Evolutionary conservation across 169 alveolate species (phyloP).

Genomic region (Babesia gibsoni): DNA sequence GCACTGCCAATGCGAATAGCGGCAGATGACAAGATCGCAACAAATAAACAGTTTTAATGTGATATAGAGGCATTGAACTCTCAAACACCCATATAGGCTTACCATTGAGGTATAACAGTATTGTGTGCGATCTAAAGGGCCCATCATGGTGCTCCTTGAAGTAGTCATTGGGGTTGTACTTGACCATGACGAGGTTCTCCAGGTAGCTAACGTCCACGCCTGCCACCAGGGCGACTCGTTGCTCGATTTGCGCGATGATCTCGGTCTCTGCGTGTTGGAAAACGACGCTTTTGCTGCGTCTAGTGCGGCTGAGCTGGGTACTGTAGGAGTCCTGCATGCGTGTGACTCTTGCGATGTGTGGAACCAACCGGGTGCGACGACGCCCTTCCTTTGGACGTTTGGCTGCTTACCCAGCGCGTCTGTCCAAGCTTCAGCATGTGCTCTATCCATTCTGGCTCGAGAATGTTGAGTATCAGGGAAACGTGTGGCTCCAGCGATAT

Average conservation of each 20-base stretch:
- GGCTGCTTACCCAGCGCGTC: constrained; percentile 53
- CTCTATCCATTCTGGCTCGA: constrained; percentile 49
- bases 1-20: no score
- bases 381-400: constrained; percentile 52
- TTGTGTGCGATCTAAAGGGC: constrained; percentile 69
- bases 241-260: constrained; percentile 42
- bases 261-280: constrained; percentile 52
- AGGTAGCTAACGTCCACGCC: constrained; percentile 53
- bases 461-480: constrained; percentile 45
- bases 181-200: constrained; percentile 76
- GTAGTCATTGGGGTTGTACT: constrained; percentile 71
- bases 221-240: constrained; percentile 53
- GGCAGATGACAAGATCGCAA: no score
- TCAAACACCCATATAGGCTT: background rate
- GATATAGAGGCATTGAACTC: no score
- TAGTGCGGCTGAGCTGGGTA: constrained; percentile 50
- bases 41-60: no score
- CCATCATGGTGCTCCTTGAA: constrained; percentile 79
- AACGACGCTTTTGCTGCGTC: constrained; percentile 51
- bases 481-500: constrained; percentile 50
- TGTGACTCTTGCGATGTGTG: background rate
- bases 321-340: constrained; percentile 44
- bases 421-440: constrained; percentile 32
- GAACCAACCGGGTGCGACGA: constrained; percentile 43
- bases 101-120: constrained; percentile 69